Evolutionary conservation across 2,329 filamentous ascomycete genomes (phyloP).

Genomic region (Fusarium sp.): DNA sequence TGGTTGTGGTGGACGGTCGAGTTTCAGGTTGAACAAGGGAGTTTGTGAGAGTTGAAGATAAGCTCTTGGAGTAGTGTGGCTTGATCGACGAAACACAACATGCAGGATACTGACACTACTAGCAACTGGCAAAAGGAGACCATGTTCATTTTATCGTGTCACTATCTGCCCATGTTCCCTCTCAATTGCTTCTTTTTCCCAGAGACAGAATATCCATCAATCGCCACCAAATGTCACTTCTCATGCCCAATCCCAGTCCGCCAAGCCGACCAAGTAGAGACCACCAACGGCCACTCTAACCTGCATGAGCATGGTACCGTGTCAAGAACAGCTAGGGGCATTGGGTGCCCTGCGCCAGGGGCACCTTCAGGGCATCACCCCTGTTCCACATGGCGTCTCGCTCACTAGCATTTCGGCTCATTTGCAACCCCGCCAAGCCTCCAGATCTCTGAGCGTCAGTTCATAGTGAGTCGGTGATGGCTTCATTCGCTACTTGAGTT

Average conservation of each 20-base stretch:
- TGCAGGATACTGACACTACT: not conserved
- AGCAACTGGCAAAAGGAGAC: not conserved
- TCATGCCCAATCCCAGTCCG: constrained; percentile 1
- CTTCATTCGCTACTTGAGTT: constrained; percentile 42
- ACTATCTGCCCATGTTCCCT: not conserved
- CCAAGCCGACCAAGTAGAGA: constrained; percentile 11
- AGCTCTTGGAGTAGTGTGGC: not conserved
- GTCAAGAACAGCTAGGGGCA: constrained; percentile 36
- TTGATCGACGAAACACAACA: not conserved
- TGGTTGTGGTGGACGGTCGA: constrained; percentile 33
- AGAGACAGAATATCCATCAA: not conserved
- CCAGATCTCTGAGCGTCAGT: constrained; percentile 33
- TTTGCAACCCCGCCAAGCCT: constrained; percentile 9
- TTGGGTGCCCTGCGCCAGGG: constrained; percentile 38
- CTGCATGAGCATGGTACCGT: constrained; percentile 30
- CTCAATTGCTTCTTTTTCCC: not conserved
- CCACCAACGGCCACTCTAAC: constrained; percentile 27
- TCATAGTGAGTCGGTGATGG: constrained; percentile 45
- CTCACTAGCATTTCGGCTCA: constrained; percentile 17
- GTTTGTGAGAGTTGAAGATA: not conserved
- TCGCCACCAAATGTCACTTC: not conserved
- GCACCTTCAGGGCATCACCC: constrained; percentile 27
- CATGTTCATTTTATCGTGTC: not conserved
- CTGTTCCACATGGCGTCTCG: constrained; percentile 39
- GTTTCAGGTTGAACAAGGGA: constrained; percentile 47